Conservation (phyloP, 2,329 filamentous ascomycete genomes). For the Fusarium tanahbumbuense region DNA sequence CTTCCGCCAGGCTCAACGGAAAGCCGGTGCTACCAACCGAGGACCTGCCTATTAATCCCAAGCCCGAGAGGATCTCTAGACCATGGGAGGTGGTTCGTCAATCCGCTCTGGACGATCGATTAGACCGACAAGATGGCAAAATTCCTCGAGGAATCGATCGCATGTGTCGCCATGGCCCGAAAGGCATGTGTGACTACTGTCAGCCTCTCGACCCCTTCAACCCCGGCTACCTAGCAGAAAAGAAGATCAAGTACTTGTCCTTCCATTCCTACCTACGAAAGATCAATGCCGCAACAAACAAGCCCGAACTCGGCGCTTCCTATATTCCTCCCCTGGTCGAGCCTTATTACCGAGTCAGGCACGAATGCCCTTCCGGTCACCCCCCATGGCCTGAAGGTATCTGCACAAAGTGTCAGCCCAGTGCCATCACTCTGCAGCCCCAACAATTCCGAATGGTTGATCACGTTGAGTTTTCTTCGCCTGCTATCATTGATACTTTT, state of each 20-base stretch:
- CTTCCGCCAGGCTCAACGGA: conserved; percentile 80
- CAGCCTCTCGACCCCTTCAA: conserved; percentile 97
- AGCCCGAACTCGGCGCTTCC: conserved; percentile 90
- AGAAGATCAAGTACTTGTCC: conserved; percentile 98
- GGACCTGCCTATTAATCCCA: conserved; percentile 74
- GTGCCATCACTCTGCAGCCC: conserved; percentile 93
- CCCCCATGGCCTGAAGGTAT: conserved; percentile 95
- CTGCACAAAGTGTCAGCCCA: conserved; percentile 97
- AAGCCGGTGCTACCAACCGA: conserved; percentile 77
- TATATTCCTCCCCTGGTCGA: conserved; percentile 96
- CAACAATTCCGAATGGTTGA: conserved; percentile 97
- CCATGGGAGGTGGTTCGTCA: conserved; percentile 91
- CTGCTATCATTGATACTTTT: conserved; percentile 86
- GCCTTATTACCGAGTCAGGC: conserved; percentile 89
- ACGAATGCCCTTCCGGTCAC: conserved; percentile 92
- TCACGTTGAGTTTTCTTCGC: conserved; percentile 93
- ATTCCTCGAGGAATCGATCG: conserved; percentile 82
- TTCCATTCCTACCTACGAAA: conserved; percentile 96
- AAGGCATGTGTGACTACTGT: conserved; percentile 99
- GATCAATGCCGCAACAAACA: conserved; percentile 95
- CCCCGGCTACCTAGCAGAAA: conserved; percentile 86
- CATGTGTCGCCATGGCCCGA: conserved; percentile 95
- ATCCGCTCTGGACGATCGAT: conserved; percentile 83
- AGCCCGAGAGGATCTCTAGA: conserved; percentile 65
- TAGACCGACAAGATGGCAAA: conserved; percentile 92